phyloP scores from a whole-genome alignment of 2,329 filamentous ascomycete species.

The Neurospora sp. region DNA sequence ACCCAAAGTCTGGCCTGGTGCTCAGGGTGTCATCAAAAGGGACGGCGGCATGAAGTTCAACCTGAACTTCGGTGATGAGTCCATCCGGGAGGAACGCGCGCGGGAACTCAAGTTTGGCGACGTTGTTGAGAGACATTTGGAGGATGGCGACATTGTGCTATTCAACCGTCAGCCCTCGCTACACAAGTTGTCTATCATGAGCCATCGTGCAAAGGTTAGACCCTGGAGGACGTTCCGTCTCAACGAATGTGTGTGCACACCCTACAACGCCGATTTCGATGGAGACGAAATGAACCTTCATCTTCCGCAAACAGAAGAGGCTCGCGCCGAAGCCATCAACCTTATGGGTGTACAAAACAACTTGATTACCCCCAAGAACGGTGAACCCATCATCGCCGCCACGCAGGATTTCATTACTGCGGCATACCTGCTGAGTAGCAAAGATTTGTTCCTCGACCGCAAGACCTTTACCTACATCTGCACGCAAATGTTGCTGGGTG shows the following conservation, averaged over 20 bases:
- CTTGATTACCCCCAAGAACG: conserved; percentile 89
- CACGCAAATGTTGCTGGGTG: conserved; percentile 72
- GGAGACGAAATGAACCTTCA: conserved; percentile 99
- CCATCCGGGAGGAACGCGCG: conserved; percentile 52
- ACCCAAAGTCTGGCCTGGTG: conserved; percentile 72
- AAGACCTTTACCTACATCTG: conserved; percentile 83
- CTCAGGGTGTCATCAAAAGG: conserved; percentile 68
- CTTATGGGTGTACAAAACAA: conserved; percentile 99
- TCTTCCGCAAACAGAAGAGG: conserved; percentile 95
- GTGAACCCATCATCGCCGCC: conserved; percentile 95
- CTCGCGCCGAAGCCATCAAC: conserved; percentile 86
- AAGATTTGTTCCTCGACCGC: conserved; percentile 86
- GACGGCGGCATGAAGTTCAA: conserved; percentile 60
- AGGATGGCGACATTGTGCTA: conserved; percentile 90
- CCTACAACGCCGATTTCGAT: conserved; percentile 98
- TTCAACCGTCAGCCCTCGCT: conserved; percentile 98
- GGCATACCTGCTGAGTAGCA: conserved; percentile 81
- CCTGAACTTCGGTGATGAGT: conserved; percentile 59
- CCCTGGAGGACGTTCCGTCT: conserved; percentile 94
- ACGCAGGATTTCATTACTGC: conserved; percentile 99
- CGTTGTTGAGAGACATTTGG: conserved; percentile 85
- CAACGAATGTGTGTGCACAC: conserved; percentile 96
- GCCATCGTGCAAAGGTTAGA: conserved; percentile 84
- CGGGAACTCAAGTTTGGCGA: conserved; percentile 72
- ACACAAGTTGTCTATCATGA: conserved; percentile 98